Conservation (phyloP, 1,139 yeast genomes). For the Pichia sp. region DNA sequence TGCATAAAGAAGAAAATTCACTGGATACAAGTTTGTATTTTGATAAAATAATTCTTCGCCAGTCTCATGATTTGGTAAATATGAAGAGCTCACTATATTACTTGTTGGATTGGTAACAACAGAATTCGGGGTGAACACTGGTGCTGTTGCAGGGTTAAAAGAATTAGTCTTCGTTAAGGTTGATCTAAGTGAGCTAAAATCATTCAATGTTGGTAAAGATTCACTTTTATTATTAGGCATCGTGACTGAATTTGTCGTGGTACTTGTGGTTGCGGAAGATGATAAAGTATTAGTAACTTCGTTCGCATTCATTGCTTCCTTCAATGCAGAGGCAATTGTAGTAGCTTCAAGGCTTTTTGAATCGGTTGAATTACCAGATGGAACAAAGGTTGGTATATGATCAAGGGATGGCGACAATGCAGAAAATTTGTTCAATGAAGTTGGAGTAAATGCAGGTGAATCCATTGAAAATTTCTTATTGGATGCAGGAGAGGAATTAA, state of each 20-base stretch:
- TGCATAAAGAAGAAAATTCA: slow-evolving; percentile 85
- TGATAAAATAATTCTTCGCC: slow-evolving; percentile 27
- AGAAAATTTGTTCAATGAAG: slow-evolving; percentile 37
- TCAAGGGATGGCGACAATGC: slow-evolving; percentile 49
- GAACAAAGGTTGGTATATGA: slow-evolving; percentile 53
- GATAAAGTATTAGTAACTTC: not conserved
- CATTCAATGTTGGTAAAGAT: slow-evolving; percentile 2
- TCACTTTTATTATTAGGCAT: not conserved
- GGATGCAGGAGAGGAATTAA: slow-evolving; percentile 3
- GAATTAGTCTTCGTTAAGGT: slow-evolving; percentile 7
- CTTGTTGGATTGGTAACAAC: slow-evolving; percentile 1
- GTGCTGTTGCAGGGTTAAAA: slow-evolving; percentile 27
- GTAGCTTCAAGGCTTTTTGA: not conserved
- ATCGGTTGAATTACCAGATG: slow-evolving; percentile 24
- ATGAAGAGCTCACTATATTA: slow-evolving; percentile 2
- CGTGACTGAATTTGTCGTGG: not conserved
- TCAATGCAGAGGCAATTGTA: slow-evolving; percentile 3
- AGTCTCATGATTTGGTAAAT: slow-evolving; percentile 3
- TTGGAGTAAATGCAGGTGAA: slow-evolving; percentile 60
- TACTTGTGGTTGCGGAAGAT: too few relatives aligned
- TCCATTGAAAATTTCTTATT: slow-evolving; percentile 52
- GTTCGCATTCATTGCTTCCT: not conserved
- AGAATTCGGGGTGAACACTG: slow-evolving; percentile 31
- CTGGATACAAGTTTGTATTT: slow-evolving; percentile 42
- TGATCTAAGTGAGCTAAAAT: slow-evolving; percentile 9